Conservation (phyloP, 2,329 filamentous ascomycete genomes). For the Microcyclosporella mali region DNA sequence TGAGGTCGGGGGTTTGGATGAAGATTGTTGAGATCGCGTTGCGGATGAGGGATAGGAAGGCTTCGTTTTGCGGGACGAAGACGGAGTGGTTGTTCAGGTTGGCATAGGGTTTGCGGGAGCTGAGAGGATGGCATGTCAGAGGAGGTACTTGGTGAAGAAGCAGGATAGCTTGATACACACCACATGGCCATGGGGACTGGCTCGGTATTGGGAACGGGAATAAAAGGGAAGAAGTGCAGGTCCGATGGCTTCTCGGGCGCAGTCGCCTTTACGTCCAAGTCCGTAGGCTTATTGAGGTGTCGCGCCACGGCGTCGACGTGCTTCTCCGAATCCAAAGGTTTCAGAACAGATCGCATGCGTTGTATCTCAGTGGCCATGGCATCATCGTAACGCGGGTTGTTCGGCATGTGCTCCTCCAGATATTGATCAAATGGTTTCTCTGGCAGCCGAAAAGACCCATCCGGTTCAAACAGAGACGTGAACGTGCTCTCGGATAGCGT, state of each 20-base stretch:
- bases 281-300: conserved; percentile 49
- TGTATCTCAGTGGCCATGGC: conserved; percentile 56
- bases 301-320: conserved; percentile 55
- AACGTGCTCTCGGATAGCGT: conserved; percentile 31
- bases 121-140: conserved; percentile 32
- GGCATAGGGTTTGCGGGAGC: conserved; percentile 60
- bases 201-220: conserved; percentile 40
- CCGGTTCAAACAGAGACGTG: conserved; percentile 27
- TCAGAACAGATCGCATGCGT: conserved; percentile 55
- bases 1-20: conserved; percentile 72
- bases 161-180: too few species aligned
- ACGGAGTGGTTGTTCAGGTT: conserved; percentile 55
- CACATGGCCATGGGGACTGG: conserved; percentile 25
- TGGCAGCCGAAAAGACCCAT: conserved; percentile 22
- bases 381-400: conserved; percentile 58
- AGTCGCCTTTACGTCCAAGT: conserved; percentile 28
- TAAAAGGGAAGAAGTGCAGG: conserved; percentile 48
- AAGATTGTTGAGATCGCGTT: conserved; percentile 62
- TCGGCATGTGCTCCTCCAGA: conserved; percentile 52
- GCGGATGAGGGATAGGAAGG: conserved; percentile 63
- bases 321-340: conserved; percentile 46
- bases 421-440: conserved; percentile 18
- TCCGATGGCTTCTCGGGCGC: conserved; percentile 40
- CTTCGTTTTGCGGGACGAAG: conserved; percentile 67
- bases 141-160: too few species aligned